Evolutionary conservation across 805 yeast species (phyloP), one percentile per base, ranked within the genome.

Genomic region (Diddensiella santjacobensis): DNA sequence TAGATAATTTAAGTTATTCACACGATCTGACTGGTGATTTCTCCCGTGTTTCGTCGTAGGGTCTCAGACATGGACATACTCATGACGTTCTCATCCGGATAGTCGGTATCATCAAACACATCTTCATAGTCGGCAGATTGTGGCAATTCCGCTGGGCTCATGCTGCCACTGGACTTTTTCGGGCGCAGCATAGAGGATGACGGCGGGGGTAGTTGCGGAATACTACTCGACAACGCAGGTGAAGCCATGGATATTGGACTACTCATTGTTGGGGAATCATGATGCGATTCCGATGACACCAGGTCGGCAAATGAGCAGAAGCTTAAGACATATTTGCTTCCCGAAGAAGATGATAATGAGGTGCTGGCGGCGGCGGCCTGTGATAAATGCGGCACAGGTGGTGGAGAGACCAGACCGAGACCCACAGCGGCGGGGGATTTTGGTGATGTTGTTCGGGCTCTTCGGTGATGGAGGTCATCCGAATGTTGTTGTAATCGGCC

Each of bases 261-360:
- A n/a, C 43, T 40, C 30, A 37, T 24, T 2, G 45, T 15, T 10
- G 44, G 11, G 8, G 31, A 26, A 26, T 26, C 31, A 26, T 26
- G 31, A 26, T 26, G 31, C 31, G 39, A n/a, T 23, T 84, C 91
- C 57, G 78, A 80, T 54, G 72, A 77, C 51, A 84, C 74, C 78
- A 87, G 76, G 58, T 87, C 96, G 2, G 91, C 95, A 64, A 84
- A 87, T 2, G 89, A 82, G 60, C 80, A 83, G 62, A 86, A 86
- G 33, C 71, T 68, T 36, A 75, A 54, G 3, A 59, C 56, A 29
- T 50, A 53, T 11, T 51, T 13, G 31, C 31, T 26, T 40, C 40
- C 30, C 30, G 35, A 6, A 19, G 13, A 11, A 40, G 42, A 3
- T 26, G 40, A 29, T 31, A 38, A 40, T 13, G 23, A 19, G 42